Conservation (phyloP, 2,329 filamentous ascomycete species). For the Fusarium kyushuense region DNA sequence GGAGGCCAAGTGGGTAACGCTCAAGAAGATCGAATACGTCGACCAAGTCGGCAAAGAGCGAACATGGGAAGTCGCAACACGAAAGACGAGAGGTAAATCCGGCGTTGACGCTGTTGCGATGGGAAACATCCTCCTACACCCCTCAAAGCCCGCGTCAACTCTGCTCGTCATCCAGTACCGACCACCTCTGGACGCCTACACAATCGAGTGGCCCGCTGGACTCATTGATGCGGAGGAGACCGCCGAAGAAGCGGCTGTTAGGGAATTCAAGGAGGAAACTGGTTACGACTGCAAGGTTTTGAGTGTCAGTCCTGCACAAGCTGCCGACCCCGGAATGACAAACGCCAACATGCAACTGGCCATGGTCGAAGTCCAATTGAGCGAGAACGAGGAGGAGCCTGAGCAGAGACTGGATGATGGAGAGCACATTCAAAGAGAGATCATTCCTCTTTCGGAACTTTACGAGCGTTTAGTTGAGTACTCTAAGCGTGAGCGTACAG, state of each 20-base stretch:
- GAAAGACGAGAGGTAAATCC: conserved; percentile 44
- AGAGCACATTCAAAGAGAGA: conserved; percentile 43
- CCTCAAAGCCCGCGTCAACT: conserved; percentile 44
- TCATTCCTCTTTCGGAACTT: conserved; percentile 42
- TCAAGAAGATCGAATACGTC: conserved; percentile 47
- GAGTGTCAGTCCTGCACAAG: conserved; percentile 40
- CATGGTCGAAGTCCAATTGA: conserved; percentile 45
- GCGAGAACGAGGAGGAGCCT: conserved; percentile 37
- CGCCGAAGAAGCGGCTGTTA: conserved; percentile 42
- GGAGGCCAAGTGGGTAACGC: conserved; percentile 45
- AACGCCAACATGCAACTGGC: conserved; percentile 47
- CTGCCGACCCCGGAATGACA: conserved; percentile 46
- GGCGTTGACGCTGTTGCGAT: conserved; percentile 47
- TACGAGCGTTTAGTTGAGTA: conserved; percentile 46
- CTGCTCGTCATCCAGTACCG: conserved; percentile 47
- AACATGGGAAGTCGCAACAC: conserved; percentile 47
- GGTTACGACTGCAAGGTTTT: conserved; percentile 43
- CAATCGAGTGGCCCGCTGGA: conserved; percentile 46
- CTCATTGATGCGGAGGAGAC: conserved; percentile 46
- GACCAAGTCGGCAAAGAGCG: conserved; percentile 45
- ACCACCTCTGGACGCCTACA: conserved; percentile 46
- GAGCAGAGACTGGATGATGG: conserved; percentile 46
- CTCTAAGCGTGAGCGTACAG: conserved; percentile 42
- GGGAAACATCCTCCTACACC: conserved; percentile 45
- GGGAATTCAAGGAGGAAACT: conserved; percentile 47